These are phyloP conservation scores for Cicer pinnatifidum DNA, from an alignment of 306 rosid genomes.

Conservation along the genomic window DNA sequence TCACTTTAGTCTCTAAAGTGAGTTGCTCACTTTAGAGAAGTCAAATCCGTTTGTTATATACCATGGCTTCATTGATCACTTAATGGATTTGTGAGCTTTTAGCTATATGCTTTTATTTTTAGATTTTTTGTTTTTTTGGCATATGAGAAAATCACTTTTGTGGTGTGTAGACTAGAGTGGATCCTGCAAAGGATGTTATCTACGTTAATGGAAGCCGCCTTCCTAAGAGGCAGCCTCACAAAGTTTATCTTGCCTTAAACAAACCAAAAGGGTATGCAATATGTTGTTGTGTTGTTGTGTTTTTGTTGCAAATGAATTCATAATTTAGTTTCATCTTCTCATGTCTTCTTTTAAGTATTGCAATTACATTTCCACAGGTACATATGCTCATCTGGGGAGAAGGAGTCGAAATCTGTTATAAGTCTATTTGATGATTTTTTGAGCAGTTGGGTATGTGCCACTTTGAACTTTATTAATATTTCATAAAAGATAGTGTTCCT, in stretches of 20 bases:
- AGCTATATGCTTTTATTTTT: not conserved
- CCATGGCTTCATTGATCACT: not conserved
- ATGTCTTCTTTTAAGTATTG: slow-evolving; percentile 15
- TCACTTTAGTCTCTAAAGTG: no score
- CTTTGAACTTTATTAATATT: slow-evolving; percentile 17
- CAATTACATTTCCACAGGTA: slow-evolving; percentile 57
- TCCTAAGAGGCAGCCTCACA: slow-evolving; percentile 86
- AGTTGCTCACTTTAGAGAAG: no score
- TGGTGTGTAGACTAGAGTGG: slow-evolving; percentile 73
- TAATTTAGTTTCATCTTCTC: slow-evolving; percentile 20
- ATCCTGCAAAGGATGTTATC: slow-evolving; percentile 82
- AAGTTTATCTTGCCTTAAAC: slow-evolving; percentile 90
- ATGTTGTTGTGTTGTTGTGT: not conserved
- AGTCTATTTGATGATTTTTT: slow-evolving; percentile 73
- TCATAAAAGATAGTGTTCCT: not conserved
- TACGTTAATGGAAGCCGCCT: slow-evolving; percentile 92
- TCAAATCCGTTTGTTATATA: not conserved
- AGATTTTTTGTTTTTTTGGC: not conserved
- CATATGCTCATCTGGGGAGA: slow-evolving; percentile 85
- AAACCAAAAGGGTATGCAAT: slow-evolving; percentile 90
- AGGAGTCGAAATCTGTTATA: slow-evolving; percentile 73
- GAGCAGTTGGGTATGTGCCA: slow-evolving; percentile 72
- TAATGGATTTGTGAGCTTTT: not conserved
- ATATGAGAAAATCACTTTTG: not conserved
- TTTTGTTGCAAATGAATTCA: slow-evolving; percentile 33